Percentiles rank a stretch among this genome's conserved stretches.
Evolutionary conservation across 2,329 filamentous ascomycete species (phyloP).

Genomic region (Diplocarpon rosae): DNA sequence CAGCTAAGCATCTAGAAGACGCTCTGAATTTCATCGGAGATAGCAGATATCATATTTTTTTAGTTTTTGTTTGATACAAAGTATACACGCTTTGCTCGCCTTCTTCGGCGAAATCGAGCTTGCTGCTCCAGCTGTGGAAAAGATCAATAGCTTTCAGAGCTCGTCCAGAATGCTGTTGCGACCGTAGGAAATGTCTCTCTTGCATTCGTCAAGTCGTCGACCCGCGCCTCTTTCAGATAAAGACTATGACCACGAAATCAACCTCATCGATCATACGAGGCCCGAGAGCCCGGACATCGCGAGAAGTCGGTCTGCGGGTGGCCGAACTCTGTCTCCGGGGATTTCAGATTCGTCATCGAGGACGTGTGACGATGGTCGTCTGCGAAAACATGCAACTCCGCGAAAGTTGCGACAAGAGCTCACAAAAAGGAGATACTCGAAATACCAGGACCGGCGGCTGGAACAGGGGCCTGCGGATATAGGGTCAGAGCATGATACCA

Average conservation of each 20-base stretch:
- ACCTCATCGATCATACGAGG: constrained; percentile 43
- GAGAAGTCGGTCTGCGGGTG: constrained; percentile 13
- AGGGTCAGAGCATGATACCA: constrained; percentile 2
- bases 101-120: background rate
- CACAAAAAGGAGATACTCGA: constrained; percentile 21
- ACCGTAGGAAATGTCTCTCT: constrained; percentile 19
- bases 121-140: background rate
- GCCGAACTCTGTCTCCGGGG: constrained; percentile 4
- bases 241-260: constrained; percentile 63
- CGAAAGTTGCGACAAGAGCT: constrained; percentile 20
- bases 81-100: no score
- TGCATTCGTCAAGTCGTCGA: constrained; percentile 34
- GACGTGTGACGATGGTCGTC: constrained; percentile 16
- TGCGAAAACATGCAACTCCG: constrained; percentile 17
- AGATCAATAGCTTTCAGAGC: no score
- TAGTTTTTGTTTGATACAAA: no score
- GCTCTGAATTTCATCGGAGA: no score
- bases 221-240: constrained; percentile 42
- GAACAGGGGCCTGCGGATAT: constrained; percentile 4
- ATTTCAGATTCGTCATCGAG: constrained; percentile 19
- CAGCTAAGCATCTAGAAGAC: no score
- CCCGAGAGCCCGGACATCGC: constrained; percentile 2
- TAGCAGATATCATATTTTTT: no score
- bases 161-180: background rate
- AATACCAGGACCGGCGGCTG: constrained; percentile 29